Conservation (phyloP, 176 grass and related monocot genomes). For the Hyparrhenia diplandra region DNA sequence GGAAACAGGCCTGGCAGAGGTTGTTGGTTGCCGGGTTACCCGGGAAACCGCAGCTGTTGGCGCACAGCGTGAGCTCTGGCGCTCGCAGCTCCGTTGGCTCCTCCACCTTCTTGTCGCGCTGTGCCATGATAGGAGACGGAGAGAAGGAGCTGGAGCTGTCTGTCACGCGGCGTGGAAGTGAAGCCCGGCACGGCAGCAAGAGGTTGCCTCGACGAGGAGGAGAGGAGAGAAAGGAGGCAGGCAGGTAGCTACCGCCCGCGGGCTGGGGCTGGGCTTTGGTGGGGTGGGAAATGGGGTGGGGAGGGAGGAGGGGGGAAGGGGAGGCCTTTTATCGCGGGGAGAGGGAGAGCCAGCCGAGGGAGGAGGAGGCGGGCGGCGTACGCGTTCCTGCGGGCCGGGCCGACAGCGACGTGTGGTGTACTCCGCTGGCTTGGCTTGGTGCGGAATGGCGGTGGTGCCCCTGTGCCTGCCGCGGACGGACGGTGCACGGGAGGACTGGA, state of each 20-base stretch:
- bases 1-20: constrained; percentile 74
- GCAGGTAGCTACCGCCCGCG: background rate
- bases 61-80: constrained; percentile 74
- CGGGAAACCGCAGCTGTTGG: constrained; percentile 90
- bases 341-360: no score
- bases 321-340: constrained; percentile 24
- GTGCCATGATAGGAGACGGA: constrained; percentile 46
- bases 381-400: constrained; percentile 35
- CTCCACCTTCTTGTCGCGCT: constrained; percentile 87
- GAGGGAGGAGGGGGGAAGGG: constrained; percentile 5
- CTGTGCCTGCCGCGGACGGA: background rate
- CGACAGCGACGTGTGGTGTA: constrained; percentile 26
- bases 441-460: constrained; percentile 31
- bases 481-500: background rate
- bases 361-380: constrained; percentile 42
- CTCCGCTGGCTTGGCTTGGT: no score
- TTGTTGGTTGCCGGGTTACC: constrained; percentile 72
- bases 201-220: background rate
- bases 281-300: background rate
- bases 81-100: constrained; percentile 78
- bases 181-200: background rate
- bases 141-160: background rate
- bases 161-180: background rate
- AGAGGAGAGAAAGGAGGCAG: background rate
- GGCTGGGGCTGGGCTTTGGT: background rate